Percentiles rank a stretch among this genome's conserved stretches.
Evolutionary conservation across 495 filamentous ascomycete genomes (phyloP).

Genomic region (Penicillium canariense): DNA sequence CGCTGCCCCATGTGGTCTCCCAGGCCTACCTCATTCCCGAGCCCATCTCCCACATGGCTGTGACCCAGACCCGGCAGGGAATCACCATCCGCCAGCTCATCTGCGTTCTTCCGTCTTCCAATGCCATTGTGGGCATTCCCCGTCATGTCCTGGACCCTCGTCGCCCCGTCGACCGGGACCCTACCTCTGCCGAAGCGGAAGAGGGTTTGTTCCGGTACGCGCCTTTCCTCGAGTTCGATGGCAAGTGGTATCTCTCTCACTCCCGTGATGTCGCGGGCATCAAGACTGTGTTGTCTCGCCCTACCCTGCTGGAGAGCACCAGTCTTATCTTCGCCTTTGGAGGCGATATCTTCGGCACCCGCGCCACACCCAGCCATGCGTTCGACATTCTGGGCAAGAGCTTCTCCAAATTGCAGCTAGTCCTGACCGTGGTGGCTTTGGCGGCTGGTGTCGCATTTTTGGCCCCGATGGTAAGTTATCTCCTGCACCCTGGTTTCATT

Average conservation of each 20-base stretch:
- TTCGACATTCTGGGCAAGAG: constrained; percentile 93
- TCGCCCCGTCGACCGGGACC: constrained; percentile 82
- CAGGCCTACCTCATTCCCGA: constrained; percentile 77
- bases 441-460: constrained; percentile 69
- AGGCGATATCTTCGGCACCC: constrained; percentile 78
- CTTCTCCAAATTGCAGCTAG: constrained; percentile 83
- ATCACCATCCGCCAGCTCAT: constrained; percentile 85
- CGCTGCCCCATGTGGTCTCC: constrained; percentile 67
- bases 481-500: background rate
- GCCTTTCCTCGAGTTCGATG: constrained; percentile 79
- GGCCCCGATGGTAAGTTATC: constrained; percentile 73
- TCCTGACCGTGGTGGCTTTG: constrained; percentile 78
- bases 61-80: constrained; percentile 88
- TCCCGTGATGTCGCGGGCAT: constrained; percentile 77
- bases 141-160: constrained; percentile 77
- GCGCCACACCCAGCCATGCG: constrained; percentile 75
- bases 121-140: constrained; percentile 76
- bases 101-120: constrained; percentile 65
- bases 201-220: constrained; percentile 79
- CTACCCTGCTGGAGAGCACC: constrained; percentile 87
- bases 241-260: constrained; percentile 79
- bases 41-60: constrained; percentile 72
- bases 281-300: constrained; percentile 64
- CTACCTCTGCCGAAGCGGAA: constrained; percentile 71
- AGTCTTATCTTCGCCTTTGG: constrained; percentile 89